A percentile compares a stretch with the other conserved stretches of the same genome.
These are phyloP conservation scores for Mortierella sp. DNA, from an alignment of 371 early-diverging fungal species.

Conservation along the genomic window DNA sequence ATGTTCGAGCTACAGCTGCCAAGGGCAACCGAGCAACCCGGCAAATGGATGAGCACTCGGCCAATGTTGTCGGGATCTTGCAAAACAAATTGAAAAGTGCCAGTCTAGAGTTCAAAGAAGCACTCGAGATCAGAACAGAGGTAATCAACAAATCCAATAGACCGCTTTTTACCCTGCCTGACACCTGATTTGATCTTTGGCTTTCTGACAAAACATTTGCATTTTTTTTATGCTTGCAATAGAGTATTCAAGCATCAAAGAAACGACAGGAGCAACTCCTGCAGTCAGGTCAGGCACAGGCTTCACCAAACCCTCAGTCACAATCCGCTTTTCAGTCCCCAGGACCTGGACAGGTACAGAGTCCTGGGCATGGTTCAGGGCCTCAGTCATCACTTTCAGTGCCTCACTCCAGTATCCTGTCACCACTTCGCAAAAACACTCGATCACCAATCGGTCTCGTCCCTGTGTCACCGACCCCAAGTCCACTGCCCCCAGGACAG, in stretches of 20 bases:
- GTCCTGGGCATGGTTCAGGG: constrained; percentile 27
- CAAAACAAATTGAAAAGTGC: constrained; percentile 93
- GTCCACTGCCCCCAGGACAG: not conserved
- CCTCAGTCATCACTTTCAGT: constrained; percentile 14
- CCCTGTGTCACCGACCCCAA: constrained; percentile 35
- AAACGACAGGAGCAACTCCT: constrained; percentile 67
- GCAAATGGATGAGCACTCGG: constrained; percentile 89
- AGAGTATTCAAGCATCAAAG: constrained; percentile 76
- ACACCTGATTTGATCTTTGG: not conserved
- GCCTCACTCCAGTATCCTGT: constrained; percentile 36
- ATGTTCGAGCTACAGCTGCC: constrained; percentile 67
- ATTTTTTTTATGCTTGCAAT: not conserved
- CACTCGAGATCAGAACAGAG: constrained; percentile 90
- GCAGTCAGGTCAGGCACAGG: constrained; percentile 11
- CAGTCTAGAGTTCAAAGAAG: constrained; percentile 90
- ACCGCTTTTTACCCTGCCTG: no score
- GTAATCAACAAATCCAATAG: constrained; percentile 31
- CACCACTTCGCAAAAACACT: constrained; percentile 53
- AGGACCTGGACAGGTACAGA: constrained; percentile 49
- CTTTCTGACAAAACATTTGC: not conserved
- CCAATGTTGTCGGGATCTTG: constrained; percentile 90
- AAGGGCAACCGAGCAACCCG: constrained; percentile 60
- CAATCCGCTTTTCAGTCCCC: constrained; percentile 26
- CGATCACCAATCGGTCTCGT: constrained; percentile 50
- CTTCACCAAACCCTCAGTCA: constrained; percentile 1